Percentiles rank a stretch among this genome's conserved stretches.
Evolutionary conservation across 2,329 filamentous ascomycete genomes (phyloP).

Genomic region (Paracorniculantispora psalliotae): DNA sequence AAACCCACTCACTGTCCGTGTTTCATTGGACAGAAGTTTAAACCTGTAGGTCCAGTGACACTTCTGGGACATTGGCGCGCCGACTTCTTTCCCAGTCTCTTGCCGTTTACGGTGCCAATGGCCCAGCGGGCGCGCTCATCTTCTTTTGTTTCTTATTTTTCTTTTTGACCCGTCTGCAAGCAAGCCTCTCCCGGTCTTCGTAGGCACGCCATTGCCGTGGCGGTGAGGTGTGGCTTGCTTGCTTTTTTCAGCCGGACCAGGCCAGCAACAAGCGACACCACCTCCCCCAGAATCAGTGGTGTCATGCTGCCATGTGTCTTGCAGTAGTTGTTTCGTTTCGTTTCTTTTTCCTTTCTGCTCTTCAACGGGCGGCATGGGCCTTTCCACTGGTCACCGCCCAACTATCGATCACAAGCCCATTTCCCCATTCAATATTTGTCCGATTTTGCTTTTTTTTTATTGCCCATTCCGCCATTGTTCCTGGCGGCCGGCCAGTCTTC

Average conservation of each 20-base stretch:
- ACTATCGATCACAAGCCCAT: not conserved
- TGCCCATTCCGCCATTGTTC: not conserved
- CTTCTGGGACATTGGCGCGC: not conserved
- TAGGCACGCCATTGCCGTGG: not conserved
- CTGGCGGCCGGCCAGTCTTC: not conserved
- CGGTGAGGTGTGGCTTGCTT: not conserved
- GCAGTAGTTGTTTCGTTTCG: not conserved
- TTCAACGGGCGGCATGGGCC: conserved; percentile 9
- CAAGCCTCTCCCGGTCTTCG: not conserved
- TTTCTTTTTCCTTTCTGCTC: not conserved
- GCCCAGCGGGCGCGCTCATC: no score
- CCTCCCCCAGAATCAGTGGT: not conserved
- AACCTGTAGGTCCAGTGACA: not conserved
- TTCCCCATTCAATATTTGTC: not conserved
- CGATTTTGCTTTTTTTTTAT: not conserved
- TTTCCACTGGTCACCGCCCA: conserved; percentile 6
- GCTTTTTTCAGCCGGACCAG: not conserved
- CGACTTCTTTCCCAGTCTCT: not conserved
- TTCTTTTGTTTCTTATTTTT: not conserved
- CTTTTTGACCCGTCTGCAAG: not conserved
- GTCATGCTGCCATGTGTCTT: not conserved
- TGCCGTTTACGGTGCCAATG: not conserved
- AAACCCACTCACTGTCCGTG: not conserved
- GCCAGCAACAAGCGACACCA: not conserved
- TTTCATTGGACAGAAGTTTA: not conserved